Percentiles rank a stretch among this genome's conserved stretches.
phyloP scores from a whole-genome alignment of 2,329 filamentous ascomycete genomes.

The Lecanoromycetidae sp. region DNA sequence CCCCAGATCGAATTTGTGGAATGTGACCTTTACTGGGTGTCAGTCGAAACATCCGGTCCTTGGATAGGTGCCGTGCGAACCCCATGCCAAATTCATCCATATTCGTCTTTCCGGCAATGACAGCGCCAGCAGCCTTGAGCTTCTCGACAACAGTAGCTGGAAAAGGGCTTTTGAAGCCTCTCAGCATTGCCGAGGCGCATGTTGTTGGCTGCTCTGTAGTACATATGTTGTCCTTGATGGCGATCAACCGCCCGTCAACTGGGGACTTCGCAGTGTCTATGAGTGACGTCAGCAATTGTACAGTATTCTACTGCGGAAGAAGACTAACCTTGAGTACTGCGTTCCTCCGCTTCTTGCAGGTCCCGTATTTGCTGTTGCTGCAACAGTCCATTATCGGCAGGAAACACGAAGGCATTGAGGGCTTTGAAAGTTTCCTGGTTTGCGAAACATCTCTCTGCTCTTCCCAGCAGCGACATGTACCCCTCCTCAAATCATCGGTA shows the following conservation, averaged over 20 bases:
- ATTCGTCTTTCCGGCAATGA: conserved; percentile 69
- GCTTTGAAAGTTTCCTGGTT: conserved; percentile 7
- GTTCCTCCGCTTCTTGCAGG: conserved; percentile 6
- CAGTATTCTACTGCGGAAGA: neutral
- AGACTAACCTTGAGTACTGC: neutral
- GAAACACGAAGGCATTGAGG: conserved; percentile 13
- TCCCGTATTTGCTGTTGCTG: neutral
- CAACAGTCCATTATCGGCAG: neutral
- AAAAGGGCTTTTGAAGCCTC: conserved; percentile 61
- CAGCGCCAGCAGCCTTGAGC: conserved; percentile 50
- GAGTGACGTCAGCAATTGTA: neutral
- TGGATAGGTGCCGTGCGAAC: conserved; percentile 8
- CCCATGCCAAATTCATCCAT: conserved; percentile 97
- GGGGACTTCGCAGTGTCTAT: conserved; percentile 27
- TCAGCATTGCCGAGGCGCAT: conserved; percentile 66
- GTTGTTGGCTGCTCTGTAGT: conserved; percentile 58
- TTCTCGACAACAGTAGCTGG: conserved; percentile 67
- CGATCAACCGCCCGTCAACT: conserved; percentile 39
- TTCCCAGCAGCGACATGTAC: conserved; percentile 15
- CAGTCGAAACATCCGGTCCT: conserved; percentile 9
- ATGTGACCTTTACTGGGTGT: conserved; percentile 43
- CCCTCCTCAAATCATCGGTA: neutral
- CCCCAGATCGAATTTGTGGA: conserved; percentile 57
- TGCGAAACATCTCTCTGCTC: conserved; percentile 11
- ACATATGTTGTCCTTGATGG: conserved; percentile 68